phyloP scores from a whole-genome alignment of 2,329 filamentous ascomycete species.

The Fusarium pseudograminearum region DNA sequence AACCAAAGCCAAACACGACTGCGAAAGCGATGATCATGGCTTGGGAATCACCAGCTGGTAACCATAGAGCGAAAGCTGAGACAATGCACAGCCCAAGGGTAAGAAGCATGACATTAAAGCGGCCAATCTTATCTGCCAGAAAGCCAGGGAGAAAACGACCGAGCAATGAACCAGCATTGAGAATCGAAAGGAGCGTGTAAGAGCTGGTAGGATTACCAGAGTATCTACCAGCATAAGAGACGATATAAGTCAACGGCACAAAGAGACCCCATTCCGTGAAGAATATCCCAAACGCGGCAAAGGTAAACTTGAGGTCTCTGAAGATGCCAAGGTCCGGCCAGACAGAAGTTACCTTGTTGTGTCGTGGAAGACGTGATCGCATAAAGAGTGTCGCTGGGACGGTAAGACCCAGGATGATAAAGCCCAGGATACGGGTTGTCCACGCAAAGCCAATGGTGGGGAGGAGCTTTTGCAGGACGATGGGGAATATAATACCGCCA shows the following conservation, averaged over 20 bases:
- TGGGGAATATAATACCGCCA: slow-evolving; percentile 74
- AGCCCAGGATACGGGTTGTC: slow-evolving; percentile 62
- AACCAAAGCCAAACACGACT: slow-evolving; percentile 81
- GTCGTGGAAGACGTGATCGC: slow-evolving; percentile 66
- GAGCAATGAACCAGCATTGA: slow-evolving; percentile 82
- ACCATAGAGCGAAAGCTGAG: slow-evolving; percentile 75
- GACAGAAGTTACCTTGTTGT: slow-evolving; percentile 52
- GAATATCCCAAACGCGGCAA: slow-evolving; percentile 73
- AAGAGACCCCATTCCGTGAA: slow-evolving; percentile 79
- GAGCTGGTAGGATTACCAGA: slow-evolving; percentile 40
- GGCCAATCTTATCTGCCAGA: slow-evolving; percentile 79
- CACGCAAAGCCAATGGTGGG: slow-evolving; percentile 62
- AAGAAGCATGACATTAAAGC: slow-evolving; percentile 83
- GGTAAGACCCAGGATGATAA: slow-evolving; percentile 62
- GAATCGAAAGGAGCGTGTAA: slow-evolving; percentile 83
- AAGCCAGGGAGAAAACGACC: slow-evolving; percentile 82
- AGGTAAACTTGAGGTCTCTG: slow-evolving; percentile 67
- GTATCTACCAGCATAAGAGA: slow-evolving; percentile 71
- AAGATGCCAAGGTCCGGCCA: slow-evolving; percentile 73
- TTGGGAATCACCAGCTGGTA: slow-evolving; percentile 68
- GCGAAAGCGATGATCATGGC: slow-evolving; percentile 74
- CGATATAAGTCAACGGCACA: slow-evolving; percentile 81
- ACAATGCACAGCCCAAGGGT: slow-evolving; percentile 70
- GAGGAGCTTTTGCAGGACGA: slow-evolving; percentile 61
- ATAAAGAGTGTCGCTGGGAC: slow-evolving; percentile 62